Percentiles rank a stretch among this genome's conserved stretches.
These are phyloP conservation scores for Aspergillus brasiliensis DNA, from an alignment of 2,329 filamentous ascomycete species.

Conservation along the genomic window DNA sequence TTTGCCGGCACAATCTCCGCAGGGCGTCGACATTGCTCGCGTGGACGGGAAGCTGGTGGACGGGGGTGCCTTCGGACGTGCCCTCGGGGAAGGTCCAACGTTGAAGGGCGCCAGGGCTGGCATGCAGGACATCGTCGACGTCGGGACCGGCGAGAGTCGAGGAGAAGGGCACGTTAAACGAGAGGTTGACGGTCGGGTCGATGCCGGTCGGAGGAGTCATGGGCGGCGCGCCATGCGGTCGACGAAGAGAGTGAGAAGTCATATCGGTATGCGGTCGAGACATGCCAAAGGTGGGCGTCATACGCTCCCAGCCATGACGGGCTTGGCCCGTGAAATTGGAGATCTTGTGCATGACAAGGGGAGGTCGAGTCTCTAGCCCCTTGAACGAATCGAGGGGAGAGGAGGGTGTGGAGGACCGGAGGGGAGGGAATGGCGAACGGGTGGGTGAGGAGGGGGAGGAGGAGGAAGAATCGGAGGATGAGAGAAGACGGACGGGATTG, in stretches of 20 bases:
- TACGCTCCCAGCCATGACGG: slow-evolving; percentile 68
- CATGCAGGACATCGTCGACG: slow-evolving; percentile 91
- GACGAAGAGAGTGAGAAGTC: slow-evolving; percentile 58
- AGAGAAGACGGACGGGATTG: slow-evolving; percentile 18
- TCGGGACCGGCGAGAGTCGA: slow-evolving; percentile 91
- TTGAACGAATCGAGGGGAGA: slow-evolving; percentile 36
- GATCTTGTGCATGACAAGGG: slow-evolving; percentile 64
- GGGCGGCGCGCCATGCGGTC: slow-evolving; percentile 51
- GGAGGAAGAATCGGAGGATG: slow-evolving; percentile 21
- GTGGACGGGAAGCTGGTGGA: slow-evolving; percentile 90
- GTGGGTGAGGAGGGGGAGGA: slow-evolving; percentile 9
- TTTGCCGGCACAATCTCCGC: slow-evolving; percentile 75
- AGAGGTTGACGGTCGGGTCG: slow-evolving; percentile 82
- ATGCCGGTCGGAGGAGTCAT: slow-evolving; percentile 69
- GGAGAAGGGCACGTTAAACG: slow-evolving; percentile 96
- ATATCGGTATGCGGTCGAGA: slow-evolving; percentile 61
- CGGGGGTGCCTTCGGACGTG: slow-evolving; percentile 78
- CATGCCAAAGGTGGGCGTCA: slow-evolving; percentile 67
- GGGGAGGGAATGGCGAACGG: slow-evolving; percentile 24
- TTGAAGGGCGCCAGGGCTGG: slow-evolving; percentile 81
- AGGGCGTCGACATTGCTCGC: slow-evolving; percentile 80
- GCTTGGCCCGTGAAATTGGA: slow-evolving; percentile 67
- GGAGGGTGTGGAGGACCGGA: slow-evolving; percentile 24
- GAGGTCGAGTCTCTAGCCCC: slow-evolving; percentile 37
- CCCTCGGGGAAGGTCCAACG: slow-evolving; percentile 93